Base-by-base conservation (phyloP, 257 asterid species). In the Scutellaria galericulata region DNA sequence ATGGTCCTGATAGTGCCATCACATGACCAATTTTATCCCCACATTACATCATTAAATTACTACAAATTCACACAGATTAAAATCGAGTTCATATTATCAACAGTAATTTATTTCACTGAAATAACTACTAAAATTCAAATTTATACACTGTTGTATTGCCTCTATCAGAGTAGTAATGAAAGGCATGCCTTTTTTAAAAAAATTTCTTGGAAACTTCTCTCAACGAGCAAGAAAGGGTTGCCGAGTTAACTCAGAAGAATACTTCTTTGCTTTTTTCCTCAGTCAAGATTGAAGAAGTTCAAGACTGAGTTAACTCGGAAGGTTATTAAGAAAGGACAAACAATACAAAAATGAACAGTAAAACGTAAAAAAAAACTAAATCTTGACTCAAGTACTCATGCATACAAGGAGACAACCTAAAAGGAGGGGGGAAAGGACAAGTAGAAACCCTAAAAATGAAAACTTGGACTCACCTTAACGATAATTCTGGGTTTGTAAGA, bases 401-500 rank as follows among this genome's bases (percentile, higher is more conserved):
- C 54, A 63, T 6, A 51, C 8, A 9, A 41, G 14, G 1, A 52
- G 45, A 52, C 44, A 42, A 24, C 13, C 65, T 46, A 24, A 40
- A 7, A 46, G 39, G 13, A 3, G 55, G 1, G 53, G 45, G 12
- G 18, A 18, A 4, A 61, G 5, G 0, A n/a, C 27, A n/a, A 7
- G 15, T 8, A 57, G 6, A 37, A 60, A 60, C 27, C 1, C 48
- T 13, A 44, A 56, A 20, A 11, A 9, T 37, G 8, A 10, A 7
- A 1, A 15, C 5, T 18, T 22, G 51, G 14, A 52, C 82, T 50
- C 11, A 93, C 98, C 98, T 89, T 86, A 9, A 93, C 88, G 72
- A 83, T 48, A n/a, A 90, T 69, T 52, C 48, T 83, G 42, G 98
- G 96, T 37, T 83, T 71, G 81, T 83, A 87, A 9, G 85, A 78